Evolutionary conservation across 345 rosid species (phyloP), one percentile per base, ranked within the genome.

Genomic region (Eucalyptus virginea): DNA sequence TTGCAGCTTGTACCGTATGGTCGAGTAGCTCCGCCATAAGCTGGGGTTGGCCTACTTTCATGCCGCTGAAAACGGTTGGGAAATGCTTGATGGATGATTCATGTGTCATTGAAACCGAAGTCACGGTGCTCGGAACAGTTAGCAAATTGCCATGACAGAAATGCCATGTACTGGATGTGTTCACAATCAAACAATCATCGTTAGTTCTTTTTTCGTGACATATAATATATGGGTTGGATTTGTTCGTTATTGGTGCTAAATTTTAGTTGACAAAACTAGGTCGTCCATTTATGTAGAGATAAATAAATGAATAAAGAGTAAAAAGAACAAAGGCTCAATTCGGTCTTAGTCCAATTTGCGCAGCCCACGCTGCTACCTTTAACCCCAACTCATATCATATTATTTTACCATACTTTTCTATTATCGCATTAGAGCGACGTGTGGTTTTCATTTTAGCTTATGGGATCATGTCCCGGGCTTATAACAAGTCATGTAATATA

Each of bases 221-320:
- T 52, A 58, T 58, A 58, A 24, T 58, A 58, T 11, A 58, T 58
- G n/a, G 65, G 10, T 24, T 24, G 65, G 6, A 58, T 58, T 6
- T 60, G 51, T 0, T 58, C 0, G 0, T 52, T 52, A 8, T 19
- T 19, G 58, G 0, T 19, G 24, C 58, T 52, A 19, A 52, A 52
- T 52, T 19, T 52, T 52, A 52, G 58, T 52, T 19, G 24, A 52
- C 24, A 52, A 52, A 52, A 19, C 23, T 52, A 52, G 58, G 24
- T 18, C 1, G 10, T 52, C 19, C 24, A 52, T 52, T 18, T 52
- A 52, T 52, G 58, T 52, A 19, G 58, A 19, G 24, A 52, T 52
- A 52, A 52, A 52, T 52, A 52, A 52, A 52, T 52, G 10, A 52
- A 52, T 19, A 52, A 19, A 52, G 23, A 52, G 1, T 52, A 19